Percentiles rank a stretch among this genome's conserved stretches.
Evolutionary conservation across 1,139 yeast genomes (phyloP).

Genomic region (Geotrichum klebahnii): DNA sequence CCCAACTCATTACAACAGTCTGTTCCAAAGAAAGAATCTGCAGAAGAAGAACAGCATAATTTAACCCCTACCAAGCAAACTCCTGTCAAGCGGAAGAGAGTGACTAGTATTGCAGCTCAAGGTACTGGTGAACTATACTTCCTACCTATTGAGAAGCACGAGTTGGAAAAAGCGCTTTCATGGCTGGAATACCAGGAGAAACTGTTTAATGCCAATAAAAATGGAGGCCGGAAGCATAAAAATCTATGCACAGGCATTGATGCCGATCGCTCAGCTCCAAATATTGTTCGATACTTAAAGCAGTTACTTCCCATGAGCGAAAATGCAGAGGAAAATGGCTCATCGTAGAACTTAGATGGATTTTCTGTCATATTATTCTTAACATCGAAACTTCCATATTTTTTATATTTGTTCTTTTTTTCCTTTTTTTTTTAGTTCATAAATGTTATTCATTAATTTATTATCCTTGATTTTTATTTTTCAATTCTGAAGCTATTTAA

Average conservation of each 20-base stretch:
- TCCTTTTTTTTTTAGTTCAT: constrained; percentile 2
- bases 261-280: constrained; percentile 4
- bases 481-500: constrained; percentile 19
- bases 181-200: constrained; percentile 20
- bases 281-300: constrained; percentile 6
- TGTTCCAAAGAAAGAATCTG: background rate
- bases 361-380: constrained; percentile 23
- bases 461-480: constrained; percentile 25
- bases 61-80: background rate
- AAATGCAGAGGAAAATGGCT: background rate
- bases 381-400: too few species aligned
- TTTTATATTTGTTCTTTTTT: background rate
- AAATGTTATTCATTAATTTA: too few species aligned
- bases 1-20: constrained; percentile 13
- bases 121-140: constrained; percentile 19
- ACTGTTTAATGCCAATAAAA: constrained; percentile 3
- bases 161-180: background rate
- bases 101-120: constrained; percentile 1
- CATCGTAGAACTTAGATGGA: background rate
- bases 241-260: constrained; percentile 9
- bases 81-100: background rate
- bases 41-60: background rate
- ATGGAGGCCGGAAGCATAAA: constrained; percentile 11
- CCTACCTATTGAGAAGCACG: constrained; percentile 4
- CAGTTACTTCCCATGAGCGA: background rate